A percentile compares a stretch with the other conserved stretches of the same genome.
These are phyloP conservation scores for Candida loeiensis DNA, from an alignment of 805 yeast genomes.

Conservation along the genomic window DNA sequence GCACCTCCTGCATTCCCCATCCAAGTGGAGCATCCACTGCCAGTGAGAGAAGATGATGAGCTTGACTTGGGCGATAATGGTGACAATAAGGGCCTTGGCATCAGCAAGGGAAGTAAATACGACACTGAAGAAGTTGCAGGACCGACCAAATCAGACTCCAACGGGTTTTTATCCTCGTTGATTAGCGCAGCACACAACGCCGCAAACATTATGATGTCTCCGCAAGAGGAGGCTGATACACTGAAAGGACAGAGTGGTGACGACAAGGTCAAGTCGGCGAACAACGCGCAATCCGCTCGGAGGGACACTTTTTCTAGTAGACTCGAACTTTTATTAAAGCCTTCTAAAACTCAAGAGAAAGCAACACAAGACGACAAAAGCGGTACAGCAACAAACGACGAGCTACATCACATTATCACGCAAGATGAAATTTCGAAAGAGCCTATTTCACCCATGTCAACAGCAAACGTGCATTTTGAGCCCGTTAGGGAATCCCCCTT, in stretches of 20 bases:
- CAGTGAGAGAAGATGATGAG: conserved; percentile 7
- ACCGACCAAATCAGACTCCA: conserved; percentile 13
- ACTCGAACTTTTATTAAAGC: conserved; percentile 22
- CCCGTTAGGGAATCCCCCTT: conserved; percentile 46
- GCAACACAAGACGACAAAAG: background rate
- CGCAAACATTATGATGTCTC: conserved; percentile 17
- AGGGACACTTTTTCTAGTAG: conserved; percentile 18
- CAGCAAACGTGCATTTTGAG: conserved; percentile 42
- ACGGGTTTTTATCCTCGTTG: conserved; percentile 43
- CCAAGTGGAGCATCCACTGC: conserved; percentile 7
- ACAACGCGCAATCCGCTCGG: too few species aligned
- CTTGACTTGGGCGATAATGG: background rate
- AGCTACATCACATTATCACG: background rate
- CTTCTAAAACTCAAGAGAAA: conserved; percentile 7
- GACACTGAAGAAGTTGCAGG: conserved; percentile 3
- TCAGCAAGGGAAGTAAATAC: background rate
- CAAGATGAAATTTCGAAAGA: conserved; percentile 5
- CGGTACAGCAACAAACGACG: background rate
- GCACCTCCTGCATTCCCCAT: conserved; percentile 2
- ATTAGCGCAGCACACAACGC: conserved; percentile 49
- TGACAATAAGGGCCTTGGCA: too few species aligned
- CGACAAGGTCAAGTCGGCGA: too few species aligned
- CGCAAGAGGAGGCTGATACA: background rate
- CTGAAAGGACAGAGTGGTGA: background rate
- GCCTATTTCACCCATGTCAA: conserved; percentile 1